Evolutionary conservation across 179 eudicot genomes (phyloP).

Genomic region (Patellifolia procumbens): DNA sequence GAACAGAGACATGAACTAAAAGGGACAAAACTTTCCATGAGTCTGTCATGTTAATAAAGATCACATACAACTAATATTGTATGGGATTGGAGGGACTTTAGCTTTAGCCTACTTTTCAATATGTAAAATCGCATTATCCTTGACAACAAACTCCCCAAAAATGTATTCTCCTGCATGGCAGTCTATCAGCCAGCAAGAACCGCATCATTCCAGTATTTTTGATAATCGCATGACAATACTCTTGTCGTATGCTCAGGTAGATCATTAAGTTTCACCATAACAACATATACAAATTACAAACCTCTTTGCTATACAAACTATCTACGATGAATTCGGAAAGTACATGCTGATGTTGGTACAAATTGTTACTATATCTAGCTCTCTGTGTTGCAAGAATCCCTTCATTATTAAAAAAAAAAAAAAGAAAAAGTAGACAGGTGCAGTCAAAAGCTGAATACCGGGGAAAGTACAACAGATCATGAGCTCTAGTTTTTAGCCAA

Average conservation of each 20-base stretch:
- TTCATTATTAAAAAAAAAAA: too few relatives aligned
- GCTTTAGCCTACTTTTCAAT: neutral
- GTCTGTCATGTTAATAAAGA: neutral
- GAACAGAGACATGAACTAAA: neutral
- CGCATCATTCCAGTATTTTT: neutral
- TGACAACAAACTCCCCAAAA: neutral
- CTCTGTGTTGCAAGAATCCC: neutral
- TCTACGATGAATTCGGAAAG: neutral
- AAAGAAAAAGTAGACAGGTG: neutral
- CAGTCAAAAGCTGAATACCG: too few relatives aligned
- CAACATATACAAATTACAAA: neutral
- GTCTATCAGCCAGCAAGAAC: neutral
- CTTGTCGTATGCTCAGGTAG: neutral
- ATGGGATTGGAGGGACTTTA: neutral
- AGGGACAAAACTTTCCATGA: neutral
- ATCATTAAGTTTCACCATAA: constrained; percentile 12
- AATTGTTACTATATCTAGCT: too few relatives aligned
- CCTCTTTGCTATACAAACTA: neutral
- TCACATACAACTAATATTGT: neutral
- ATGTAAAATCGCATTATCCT: neutral
- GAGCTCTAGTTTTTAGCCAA: neutral
- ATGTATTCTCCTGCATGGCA: neutral
- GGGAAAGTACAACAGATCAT: neutral
- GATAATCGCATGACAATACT: neutral
- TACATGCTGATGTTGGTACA: neutral